phyloP scores from a whole-genome alignment of 441 rosid genomes.

The Pelargonium myrrhifolium region DNA sequence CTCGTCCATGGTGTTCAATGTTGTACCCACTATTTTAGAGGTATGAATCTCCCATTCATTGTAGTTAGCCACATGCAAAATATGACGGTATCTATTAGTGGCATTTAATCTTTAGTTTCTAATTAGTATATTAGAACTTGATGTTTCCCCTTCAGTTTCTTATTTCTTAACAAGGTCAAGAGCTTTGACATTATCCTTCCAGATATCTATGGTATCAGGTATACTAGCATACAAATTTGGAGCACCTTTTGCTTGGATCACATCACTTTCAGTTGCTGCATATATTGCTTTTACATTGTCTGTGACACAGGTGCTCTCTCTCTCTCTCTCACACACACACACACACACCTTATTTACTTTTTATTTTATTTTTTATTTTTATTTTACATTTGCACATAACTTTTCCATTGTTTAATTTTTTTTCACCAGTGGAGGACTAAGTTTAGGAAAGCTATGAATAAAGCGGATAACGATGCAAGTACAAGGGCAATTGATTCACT shows the following conservation, averaged over 20 bases:
- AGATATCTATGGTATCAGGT: slow-evolving; percentile 82
- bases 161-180: slow-evolving; percentile 26
- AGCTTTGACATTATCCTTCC: slow-evolving; percentile 42
- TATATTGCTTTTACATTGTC: slow-evolving; percentile 67
- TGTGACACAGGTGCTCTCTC: slow-evolving; percentile 69
- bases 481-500: slow-evolving; percentile 81
- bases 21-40: slow-evolving; percentile 86
- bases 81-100: slow-evolving; percentile 11
- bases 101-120: slow-evolving; percentile 14
- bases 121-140: slow-evolving; percentile 11
- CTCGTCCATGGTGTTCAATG: slow-evolving; percentile 81
- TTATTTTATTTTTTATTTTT: not conserved
- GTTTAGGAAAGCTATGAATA: slow-evolving; percentile 76
- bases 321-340: slow-evolving; percentile 3
- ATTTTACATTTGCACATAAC: slow-evolving; percentile 4
- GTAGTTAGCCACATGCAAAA: slow-evolving; percentile 15
- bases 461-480: slow-evolving; percentile 89
- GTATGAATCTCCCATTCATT: slow-evolving; percentile 32
- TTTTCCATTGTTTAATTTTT: slow-evolving; percentile 10
- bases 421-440: slow-evolving; percentile 73
- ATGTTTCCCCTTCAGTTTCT: slow-evolving; percentile 12
- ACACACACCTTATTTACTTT: too few species aligned
- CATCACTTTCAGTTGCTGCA: slow-evolving; percentile 71
- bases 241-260: slow-evolving; percentile 70
- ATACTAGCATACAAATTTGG: slow-evolving; percentile 90